Conservation (phyloP, 371 early-diverging fungal species). For the Conidiobolus incongruus region DNA sequence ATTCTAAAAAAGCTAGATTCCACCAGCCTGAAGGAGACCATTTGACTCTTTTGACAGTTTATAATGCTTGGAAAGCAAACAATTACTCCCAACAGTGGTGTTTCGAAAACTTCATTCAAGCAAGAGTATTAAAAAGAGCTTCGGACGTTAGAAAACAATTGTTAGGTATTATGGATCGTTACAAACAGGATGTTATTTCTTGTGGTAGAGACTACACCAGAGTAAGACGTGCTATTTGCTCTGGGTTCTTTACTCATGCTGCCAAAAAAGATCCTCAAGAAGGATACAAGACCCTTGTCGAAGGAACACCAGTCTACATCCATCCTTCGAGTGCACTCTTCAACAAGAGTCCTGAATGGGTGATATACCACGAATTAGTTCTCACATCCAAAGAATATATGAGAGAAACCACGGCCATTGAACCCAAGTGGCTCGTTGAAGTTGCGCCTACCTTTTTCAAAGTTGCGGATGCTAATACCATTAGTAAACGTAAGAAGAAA, state of each 20-base stretch:
- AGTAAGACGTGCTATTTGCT: constrained; percentile 67
- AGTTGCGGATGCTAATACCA: constrained; percentile 73
- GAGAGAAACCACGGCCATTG: constrained; percentile 88
- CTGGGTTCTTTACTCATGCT: constrained; percentile 86
- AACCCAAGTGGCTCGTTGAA: constrained; percentile 93
- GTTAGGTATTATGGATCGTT: constrained; percentile 83
- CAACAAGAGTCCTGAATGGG: constrained; percentile 89
- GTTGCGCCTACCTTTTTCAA: constrained; percentile 93
- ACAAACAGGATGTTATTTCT: constrained; percentile 77
- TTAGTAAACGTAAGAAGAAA: constrained; percentile 76
- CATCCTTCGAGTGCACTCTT: constrained; percentile 89
- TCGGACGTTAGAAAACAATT: constrained; percentile 90
- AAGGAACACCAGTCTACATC: constrained; percentile 87
- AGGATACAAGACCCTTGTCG: constrained; percentile 89
- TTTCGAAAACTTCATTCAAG: constrained; percentile 86
- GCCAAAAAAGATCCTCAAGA: constrained; percentile 95
- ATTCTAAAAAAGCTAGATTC: constrained; percentile 88
- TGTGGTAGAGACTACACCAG: constrained; percentile 81
- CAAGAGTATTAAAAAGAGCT: constrained; percentile 67
- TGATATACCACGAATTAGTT: constrained; percentile 94
- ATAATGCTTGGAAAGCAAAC: constrained; percentile 77
- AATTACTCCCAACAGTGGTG: constrained; percentile 89
- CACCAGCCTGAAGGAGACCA: constrained; percentile 97
- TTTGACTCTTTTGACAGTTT: constrained; percentile 83
- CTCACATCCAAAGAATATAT: constrained; percentile 96